phyloP scores from a whole-genome alignment of 805 yeast genomes.

The Ogataea nonfermentans region DNA sequence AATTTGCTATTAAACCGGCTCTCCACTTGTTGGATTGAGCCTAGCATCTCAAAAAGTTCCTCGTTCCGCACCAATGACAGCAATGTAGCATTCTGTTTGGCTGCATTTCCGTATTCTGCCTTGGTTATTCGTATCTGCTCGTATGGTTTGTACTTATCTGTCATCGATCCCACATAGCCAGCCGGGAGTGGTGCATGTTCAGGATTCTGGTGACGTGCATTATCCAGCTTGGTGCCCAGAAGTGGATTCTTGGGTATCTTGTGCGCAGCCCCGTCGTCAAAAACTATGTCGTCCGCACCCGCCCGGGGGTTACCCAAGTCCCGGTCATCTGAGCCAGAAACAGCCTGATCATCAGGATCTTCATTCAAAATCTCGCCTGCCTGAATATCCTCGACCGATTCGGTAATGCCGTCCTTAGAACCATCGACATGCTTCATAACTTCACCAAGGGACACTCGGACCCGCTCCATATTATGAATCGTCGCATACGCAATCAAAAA shows the following conservation, averaged over 20 bases:
- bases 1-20: slow-evolving; percentile 38
- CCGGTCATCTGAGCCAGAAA: too few relatives aligned
- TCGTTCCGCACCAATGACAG: slow-evolving; percentile 44
- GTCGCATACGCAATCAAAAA: slow-evolving; percentile 7
- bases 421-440: not conserved
- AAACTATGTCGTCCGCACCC: too few relatives aligned
- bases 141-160: slow-evolving; percentile 21
- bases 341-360: too few relatives aligned
- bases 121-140: slow-evolving; percentile 26
- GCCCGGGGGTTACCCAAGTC: too few relatives aligned
- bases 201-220: slow-evolving; percentile 20
- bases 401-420: not conserved
- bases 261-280: not conserved
- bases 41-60: slow-evolving; percentile 40
- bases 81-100: slow-evolving; percentile 59
- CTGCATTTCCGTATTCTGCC: slow-evolving; percentile 9
- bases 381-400: not conserved
- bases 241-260: slow-evolving; percentile 14
- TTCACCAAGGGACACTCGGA: slow-evolving; percentile 8
- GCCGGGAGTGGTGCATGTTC: slow-evolving; percentile 26
- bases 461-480: slow-evolving; percentile 4
- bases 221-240: slow-evolving; percentile 21
- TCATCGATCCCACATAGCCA: slow-evolving; percentile 22
- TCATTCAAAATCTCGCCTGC: too few relatives aligned
- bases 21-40: slow-evolving; percentile 40